Evolutionary conservation across 2,329 filamentous ascomycete genomes (phyloP), one percentile per base, ranked within the genome.

Genomic region (Monosporascus ibericus): DNA sequence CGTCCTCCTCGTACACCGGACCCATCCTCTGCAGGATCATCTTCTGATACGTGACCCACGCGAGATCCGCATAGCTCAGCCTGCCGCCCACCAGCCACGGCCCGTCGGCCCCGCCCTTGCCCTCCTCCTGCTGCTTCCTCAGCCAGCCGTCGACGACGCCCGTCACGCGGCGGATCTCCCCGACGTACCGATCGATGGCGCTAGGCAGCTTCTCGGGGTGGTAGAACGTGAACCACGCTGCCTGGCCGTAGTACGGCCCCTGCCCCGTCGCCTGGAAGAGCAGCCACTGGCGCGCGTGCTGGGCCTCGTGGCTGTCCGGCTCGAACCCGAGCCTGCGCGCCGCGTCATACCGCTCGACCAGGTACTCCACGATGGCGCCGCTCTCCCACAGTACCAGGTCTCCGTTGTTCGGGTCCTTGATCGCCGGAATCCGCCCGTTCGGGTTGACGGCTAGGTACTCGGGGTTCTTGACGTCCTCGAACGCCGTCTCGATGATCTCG

Each of bases 361-460:
- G 59, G 54, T 79, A 80, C 53, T 74, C 68, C 53, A 79, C 56
- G 60, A 78, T 76, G 20, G 76, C 75, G 25, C 73, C 74, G 22
- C 70, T 74, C 60, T 79, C 76, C 74, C 75, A 79, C 37, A 75
- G 66, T 0, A 68, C 70, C 42, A 79, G 63, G 52, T 68, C 70
- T 24, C 39, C 17, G 20, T 73, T 76, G 54, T 72, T 71, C 52
- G 72, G 71, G 55, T 77, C 63, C 17, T 60, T 30, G 52, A 70
- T 65, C 27, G 66, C 52, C 1, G 68, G 67, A 6, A 68, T 42
- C 22, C 67, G 65, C 40, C 68, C 67, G 54, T 70, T 70, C 39
- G 66, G 67, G 57, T 70, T 69, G 51, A 68, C 46, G 17, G 59
- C 55, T 34, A 39, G 42, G 53, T 58, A 68, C 4, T 53, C 55